Conservation (phyloP, 2,329 filamentous ascomycete species). For the Coniella lustricola region DNA sequence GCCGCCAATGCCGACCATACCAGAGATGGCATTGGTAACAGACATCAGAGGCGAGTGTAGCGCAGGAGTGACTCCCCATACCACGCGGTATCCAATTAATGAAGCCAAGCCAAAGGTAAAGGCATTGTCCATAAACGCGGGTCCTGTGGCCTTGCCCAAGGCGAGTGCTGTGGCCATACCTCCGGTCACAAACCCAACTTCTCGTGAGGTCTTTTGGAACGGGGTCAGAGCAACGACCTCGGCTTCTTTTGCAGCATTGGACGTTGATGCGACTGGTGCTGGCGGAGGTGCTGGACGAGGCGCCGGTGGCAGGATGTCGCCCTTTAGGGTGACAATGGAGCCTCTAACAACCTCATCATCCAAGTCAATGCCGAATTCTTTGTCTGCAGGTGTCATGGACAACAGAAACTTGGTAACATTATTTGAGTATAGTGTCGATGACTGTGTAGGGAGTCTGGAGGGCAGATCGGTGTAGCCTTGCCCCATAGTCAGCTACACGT, state of each 20-base stretch:
- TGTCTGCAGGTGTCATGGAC: conserved; percentile 71
- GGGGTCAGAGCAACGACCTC: conserved; percentile 65
- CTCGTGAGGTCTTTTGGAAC: conserved; percentile 71
- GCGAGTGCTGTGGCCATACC: conserved; percentile 71
- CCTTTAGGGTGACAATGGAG: conserved; percentile 73
- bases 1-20: conserved; percentile 82
- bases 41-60: conserved; percentile 88
- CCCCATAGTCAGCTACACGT: conserved; percentile 12
- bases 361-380: conserved; percentile 72
- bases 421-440: conserved; percentile 86
- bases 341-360: conserved; percentile 80
- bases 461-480: conserved; percentile 78
- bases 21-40: conserved; percentile 87
- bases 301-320: conserved; percentile 67
- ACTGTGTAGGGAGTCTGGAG: conserved; percentile 79
- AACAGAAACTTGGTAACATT: conserved; percentile 86
- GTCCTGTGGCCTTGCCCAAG: conserved; percentile 73
- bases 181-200: conserved; percentile 67
- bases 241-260: conserved; percentile 46
- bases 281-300: conserved; percentile 60
- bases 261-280: conserved; percentile 43
- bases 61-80: conserved; percentile 79
- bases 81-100: conserved; percentile 78
- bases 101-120: conserved; percentile 81
- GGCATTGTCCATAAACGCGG: conserved; percentile 80